Conservation (phyloP, 345 rosid species). For the Litchi chinensis region DNA sequence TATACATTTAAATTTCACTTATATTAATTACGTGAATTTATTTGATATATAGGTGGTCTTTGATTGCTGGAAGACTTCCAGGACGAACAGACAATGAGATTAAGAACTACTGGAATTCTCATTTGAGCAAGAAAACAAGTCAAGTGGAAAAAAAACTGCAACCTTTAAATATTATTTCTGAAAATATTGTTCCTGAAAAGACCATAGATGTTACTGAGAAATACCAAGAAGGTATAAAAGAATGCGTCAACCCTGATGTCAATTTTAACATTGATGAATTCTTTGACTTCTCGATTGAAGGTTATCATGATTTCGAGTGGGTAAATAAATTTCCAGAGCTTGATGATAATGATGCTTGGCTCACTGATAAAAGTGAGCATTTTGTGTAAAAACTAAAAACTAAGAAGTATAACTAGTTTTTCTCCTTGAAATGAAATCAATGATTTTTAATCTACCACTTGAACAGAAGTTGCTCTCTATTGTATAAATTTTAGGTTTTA, state of each 20-base stretch:
- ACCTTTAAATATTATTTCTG: neutral
- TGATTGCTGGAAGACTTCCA: constrained; percentile 73
- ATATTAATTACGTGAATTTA: neutral
- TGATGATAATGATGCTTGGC: constrained; percentile 29
- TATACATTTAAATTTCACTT: neutral
- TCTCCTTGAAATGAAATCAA: neutral
- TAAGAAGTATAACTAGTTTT: neutral
- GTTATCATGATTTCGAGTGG: constrained; percentile 47
- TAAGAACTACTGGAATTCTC: constrained; percentile 75
- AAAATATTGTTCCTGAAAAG: neutral
- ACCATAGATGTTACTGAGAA: neutral
- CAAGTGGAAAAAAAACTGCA: constrained; percentile 26
- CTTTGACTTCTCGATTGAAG: constrained; percentile 44
- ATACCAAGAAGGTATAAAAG: constrained; percentile 9
- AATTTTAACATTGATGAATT: constrained; percentile 36
- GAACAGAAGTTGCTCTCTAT: neutral
- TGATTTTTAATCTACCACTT: neutral
- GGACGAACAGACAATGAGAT: constrained; percentile 77
- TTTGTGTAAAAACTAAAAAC: neutral
- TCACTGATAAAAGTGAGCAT: constrained; percentile 24
- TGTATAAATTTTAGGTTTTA: neutral
- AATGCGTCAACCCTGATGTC: constrained; percentile 3
- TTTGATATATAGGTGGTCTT: constrained; percentile 47
- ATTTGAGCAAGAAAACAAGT: constrained; percentile 57
- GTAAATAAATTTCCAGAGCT: constrained; percentile 44